Conservation (phyloP, 176 grass and related monocot species). For the Urochloa ruziziensis region DNA sequence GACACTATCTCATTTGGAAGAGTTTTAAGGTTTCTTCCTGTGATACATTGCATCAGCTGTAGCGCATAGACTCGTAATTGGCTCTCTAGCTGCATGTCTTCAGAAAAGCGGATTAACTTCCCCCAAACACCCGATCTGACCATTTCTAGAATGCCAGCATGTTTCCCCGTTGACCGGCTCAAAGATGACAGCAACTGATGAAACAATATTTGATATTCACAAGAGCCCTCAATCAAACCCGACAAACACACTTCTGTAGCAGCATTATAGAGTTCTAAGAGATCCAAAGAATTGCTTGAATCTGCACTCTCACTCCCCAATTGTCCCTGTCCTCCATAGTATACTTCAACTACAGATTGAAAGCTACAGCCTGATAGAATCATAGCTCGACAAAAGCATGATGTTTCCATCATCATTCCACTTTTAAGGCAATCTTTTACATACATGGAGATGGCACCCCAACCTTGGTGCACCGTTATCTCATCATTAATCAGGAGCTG, state of each 20-base stretch:
- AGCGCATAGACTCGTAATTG: conserved; percentile 69
- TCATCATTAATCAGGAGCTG: conserved; percentile 56
- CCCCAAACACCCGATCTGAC: conserved; percentile 74
- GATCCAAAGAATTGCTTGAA: conserved; percentile 42
- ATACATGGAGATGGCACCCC: conserved; percentile 68
- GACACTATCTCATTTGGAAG: conserved; percentile 75
- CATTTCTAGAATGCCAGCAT: conserved; percentile 58
- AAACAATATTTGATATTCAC: conserved; percentile 43
- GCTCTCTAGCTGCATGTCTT: conserved; percentile 75
- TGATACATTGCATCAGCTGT: conserved; percentile 90
- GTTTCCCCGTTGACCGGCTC: conserved; percentile 54
- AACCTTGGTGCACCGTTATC: conserved; percentile 75
- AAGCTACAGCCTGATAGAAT: conserved; percentile 78
- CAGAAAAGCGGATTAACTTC: conserved; percentile 67
- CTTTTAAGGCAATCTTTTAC: conserved; percentile 52
- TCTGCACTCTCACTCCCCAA: conserved; percentile 31
- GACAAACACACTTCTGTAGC: conserved; percentile 49
- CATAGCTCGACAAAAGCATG: conserved; percentile 76
- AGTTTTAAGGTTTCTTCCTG: conserved; percentile 74
- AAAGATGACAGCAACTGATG: conserved; percentile 73
- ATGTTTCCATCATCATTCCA: conserved; percentile 46
- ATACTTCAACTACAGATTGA: conserved; percentile 63
- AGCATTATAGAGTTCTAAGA: conserved; percentile 66
- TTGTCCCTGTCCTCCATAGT: conserved; percentile 48
- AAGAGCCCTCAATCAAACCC: conserved; percentile 40